Evolutionary conservation across 225 moss, liverwort and hornwort genomes (phyloP).

Genomic region (Polytrichum commune): DNA sequence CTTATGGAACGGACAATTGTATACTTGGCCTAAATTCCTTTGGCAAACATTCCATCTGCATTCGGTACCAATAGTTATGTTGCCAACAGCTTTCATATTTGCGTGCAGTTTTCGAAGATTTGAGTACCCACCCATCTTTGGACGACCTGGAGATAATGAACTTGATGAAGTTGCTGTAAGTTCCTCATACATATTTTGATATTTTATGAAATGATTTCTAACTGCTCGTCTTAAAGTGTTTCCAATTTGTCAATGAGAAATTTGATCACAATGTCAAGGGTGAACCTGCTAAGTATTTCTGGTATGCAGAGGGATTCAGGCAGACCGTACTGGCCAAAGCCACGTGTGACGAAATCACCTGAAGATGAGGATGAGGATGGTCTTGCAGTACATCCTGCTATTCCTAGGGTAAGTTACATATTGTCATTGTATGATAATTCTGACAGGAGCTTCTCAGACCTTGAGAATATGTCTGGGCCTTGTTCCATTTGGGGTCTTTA

Average conservation of each 20-base stretch:
- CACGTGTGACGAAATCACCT: constrained; percentile 49
- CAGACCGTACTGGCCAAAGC: constrained; percentile 79
- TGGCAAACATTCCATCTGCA: background rate
- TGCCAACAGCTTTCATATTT: constrained; percentile 6
- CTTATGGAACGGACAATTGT: no score
- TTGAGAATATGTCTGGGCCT: no score
- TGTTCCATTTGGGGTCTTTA: no score
- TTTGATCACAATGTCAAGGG: no score
- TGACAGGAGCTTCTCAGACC: no score
- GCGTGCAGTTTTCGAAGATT: constrained; percentile 75
- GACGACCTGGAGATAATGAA: constrained; percentile 71
- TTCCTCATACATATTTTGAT: background rate
- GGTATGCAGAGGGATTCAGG: constrained; percentile 77
- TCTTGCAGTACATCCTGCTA: constrained; percentile 71
- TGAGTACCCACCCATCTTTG: constrained; percentile 87
- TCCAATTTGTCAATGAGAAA: no score
- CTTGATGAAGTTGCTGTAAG: constrained; percentile 95
- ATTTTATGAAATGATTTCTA: background rate
- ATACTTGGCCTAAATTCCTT: no score
- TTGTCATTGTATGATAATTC: background rate
- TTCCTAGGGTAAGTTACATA: constrained; percentile 63
- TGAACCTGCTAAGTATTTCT: constrained; percentile 1
- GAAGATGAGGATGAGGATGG: constrained; percentile 41
- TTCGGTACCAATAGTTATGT: background rate
- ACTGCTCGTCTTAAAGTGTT: background rate